Conservation (phyloP, 257 asterid species). For the Solanum appendiculatum region DNA sequence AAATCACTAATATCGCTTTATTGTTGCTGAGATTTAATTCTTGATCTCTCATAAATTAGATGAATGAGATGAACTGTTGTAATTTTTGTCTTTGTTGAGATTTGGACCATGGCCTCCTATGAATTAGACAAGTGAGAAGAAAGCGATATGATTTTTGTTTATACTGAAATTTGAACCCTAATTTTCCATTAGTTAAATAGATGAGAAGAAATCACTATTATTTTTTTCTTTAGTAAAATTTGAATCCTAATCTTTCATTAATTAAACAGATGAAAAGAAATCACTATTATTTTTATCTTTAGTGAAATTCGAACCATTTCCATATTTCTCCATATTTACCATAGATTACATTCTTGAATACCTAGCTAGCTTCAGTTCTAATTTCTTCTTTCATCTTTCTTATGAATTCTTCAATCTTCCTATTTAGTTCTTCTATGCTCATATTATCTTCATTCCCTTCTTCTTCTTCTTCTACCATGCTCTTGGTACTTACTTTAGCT, state of each 20-base stretch:
- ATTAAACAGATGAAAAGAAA: not conserved
- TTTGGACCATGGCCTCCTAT: not conserved
- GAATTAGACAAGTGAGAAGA: not conserved
- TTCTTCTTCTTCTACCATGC: not conserved
- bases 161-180: no score
- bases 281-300: accelerated
- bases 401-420: constrained; percentile 26
- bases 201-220: not conserved
- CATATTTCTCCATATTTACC: not conserved
- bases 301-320: not conserved
- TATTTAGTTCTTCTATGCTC: constrained; percentile 21
- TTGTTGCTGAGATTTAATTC: not conserved
- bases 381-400: constrained; percentile 33
- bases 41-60: not conserved
- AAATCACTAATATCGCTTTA: not conserved
- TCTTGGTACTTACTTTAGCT: not conserved
- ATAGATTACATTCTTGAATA: not conserved
- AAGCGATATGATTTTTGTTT: not conserved
- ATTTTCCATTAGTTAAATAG: no score
- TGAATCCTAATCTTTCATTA: not conserved
- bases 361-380: constrained; percentile 14
- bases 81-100: not conserved
- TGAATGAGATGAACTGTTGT: accelerated
- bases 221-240: not conserved
- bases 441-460: constrained; percentile 4